Conservation (phyloP, 106 monocot species). For the Acanthochlamys bracteata region DNA sequence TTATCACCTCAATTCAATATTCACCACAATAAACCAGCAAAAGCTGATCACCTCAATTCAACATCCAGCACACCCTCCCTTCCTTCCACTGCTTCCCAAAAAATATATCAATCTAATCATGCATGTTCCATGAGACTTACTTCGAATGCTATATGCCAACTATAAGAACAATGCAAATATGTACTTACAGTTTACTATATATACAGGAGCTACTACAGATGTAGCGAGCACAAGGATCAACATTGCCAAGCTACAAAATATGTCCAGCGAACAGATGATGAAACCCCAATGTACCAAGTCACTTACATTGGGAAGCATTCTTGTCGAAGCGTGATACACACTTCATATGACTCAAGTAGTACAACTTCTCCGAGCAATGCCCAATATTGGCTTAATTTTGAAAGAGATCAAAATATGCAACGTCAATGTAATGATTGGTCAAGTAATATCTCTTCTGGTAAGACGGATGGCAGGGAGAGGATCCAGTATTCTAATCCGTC, state of each 20-base stretch:
- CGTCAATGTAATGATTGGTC: not conserved
- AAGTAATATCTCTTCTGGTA: not conserved
- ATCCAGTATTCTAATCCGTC: not conserved
- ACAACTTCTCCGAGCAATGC: not conserved
- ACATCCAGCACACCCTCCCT: no score
- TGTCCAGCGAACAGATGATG: not conserved
- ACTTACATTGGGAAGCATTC: not conserved
- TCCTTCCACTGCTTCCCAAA: no score
- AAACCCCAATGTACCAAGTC: not conserved
- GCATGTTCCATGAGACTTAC: no score
- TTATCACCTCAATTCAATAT: no score
- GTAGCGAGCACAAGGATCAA: not conserved
- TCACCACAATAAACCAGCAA: no score
- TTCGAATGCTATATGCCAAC: no score
- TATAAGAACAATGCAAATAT: no score
- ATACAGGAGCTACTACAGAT: not conserved
- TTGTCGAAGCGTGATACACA: not conserved
- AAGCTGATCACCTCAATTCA: no score
- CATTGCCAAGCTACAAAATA: not conserved
- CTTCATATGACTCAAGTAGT: not conserved
- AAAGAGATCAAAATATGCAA: not conserved
- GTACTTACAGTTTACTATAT: not conserved
- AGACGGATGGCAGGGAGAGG: not conserved
- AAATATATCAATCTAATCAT: no score
- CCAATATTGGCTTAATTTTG: not conserved